Evolutionary conservation across 1,139 yeast species (phyloP).

Genomic region (Debaryomycetaceae sp.): DNA sequence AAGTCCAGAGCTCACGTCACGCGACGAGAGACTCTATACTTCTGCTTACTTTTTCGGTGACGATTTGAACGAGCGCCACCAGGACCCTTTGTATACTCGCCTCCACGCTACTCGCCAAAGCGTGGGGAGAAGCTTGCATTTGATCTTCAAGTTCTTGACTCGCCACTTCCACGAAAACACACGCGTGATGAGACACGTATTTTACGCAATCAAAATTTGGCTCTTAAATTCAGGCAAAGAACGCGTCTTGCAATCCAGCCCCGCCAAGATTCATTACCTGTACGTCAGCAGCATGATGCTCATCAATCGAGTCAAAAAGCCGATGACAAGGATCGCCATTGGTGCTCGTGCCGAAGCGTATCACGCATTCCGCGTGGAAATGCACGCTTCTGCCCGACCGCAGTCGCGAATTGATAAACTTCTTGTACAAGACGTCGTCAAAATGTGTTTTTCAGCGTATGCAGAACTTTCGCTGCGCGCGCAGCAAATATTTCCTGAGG

Average conservation of each 20-base stretch:
- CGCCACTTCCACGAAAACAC: constrained; percentile 54
- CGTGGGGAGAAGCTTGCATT: constrained; percentile 62
- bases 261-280: constrained; percentile 26
- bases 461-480: constrained; percentile 63
- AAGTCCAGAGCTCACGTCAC: constrained; percentile 41
- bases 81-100: constrained; percentile 42
- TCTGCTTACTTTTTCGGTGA: constrained; percentile 49
- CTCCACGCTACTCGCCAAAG: constrained; percentile 53
- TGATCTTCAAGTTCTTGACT: constrained; percentile 39
- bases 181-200: constrained; percentile 52
- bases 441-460: constrained; percentile 60
- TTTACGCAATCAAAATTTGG: constrained; percentile 69
- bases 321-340: constrained; percentile 68
- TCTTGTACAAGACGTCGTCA: constrained; percentile 60
- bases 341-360: constrained; percentile 70
- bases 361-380: constrained; percentile 64
- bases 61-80: constrained; percentile 33
- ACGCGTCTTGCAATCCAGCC: constrained; percentile 47
- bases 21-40: constrained; percentile 51
- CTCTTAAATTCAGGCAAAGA: constrained; percentile 78
- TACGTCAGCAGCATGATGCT: constrained; percentile 27
- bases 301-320: constrained; percentile 44
- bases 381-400: constrained; percentile 67
- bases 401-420: constrained; percentile 58
- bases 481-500: constrained; percentile 55